Percentiles rank a stretch among this genome's conserved stretches.
Conservation (phyloP, 805 yeast species). For the Spathaspora passalidarum region DNA sequence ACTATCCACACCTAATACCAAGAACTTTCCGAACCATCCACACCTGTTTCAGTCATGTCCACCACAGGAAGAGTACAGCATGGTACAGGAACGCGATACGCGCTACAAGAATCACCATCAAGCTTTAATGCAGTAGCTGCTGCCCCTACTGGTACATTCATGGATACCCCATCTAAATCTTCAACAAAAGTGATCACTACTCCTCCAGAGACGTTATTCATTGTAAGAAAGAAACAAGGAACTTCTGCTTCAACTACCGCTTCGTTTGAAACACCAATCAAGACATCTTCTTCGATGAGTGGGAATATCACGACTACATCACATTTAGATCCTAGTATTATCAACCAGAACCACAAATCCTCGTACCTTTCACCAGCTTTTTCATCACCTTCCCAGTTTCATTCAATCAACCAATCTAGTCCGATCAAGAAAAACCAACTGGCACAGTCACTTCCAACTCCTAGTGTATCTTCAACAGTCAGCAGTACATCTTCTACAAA, state of each 20-base stretch:
- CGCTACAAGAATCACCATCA: slow-evolving; percentile 6
- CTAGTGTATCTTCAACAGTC: background rate
- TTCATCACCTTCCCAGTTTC: slow-evolving; percentile 47
- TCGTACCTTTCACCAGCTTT: slow-evolving; percentile 34
- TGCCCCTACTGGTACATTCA: background rate
- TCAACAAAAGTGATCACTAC: slow-evolving; percentile 4
- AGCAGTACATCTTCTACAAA: slow-evolving; percentile 22
- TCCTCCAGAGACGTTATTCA: slow-evolving; percentile 7
- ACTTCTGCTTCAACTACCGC: background rate
- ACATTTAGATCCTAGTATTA: slow-evolving; percentile 9
- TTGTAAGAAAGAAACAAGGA: background rate
- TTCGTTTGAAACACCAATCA: slow-evolving; percentile 8
- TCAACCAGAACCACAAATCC: slow-evolving; percentile 3
- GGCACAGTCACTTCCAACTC: background rate
- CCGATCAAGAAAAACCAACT: slow-evolving; percentile 8
- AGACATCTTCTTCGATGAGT: background rate
- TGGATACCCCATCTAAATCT: slow-evolving; percentile 8
- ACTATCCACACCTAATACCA: too few species aligned
- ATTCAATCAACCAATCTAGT: slow-evolving; percentile 1
- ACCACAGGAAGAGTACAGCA: background rate
- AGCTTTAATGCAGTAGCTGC: background rate
- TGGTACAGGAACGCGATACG: slow-evolving; percentile 2
- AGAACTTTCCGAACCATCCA: too few species aligned
- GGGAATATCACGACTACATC: background rate
- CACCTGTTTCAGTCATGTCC: background rate